Evolutionary conservation across 2,329 filamentous ascomycete genomes (phyloP), one percentile per base, ranked within the genome.

Genomic region (Phyllosticta capitalensis): DNA sequence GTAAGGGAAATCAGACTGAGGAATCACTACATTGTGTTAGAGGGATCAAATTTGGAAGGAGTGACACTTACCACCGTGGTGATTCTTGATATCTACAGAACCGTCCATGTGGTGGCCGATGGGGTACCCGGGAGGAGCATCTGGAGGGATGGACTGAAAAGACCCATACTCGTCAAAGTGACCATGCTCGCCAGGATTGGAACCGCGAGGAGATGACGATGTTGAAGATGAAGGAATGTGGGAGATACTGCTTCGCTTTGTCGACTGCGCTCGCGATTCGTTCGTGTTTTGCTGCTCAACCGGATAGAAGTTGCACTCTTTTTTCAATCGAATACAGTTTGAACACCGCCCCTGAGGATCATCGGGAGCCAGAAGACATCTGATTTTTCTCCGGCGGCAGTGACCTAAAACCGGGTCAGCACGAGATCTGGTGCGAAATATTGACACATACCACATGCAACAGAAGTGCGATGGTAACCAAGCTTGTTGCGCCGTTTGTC

Each of bases 251-350:
- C 81, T 79, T 20, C 72, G 62, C 58, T 78, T 79, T 9, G 75
- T 74, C 33, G 61, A 55, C 52, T 77, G 75, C 49, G 75, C 67
- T 62, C 77, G 76, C 65, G 77, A 78, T 60, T 78, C 76, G 48
- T 78, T 69, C 9, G 80, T 79, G 24, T 82, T 83, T 65, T 84
- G 81, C 70, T 91, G 89, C 64, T 96, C 91, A 21, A 96, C 92
- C 0, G 92, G 89, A 66, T 86, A 89, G 74, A 95, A 97, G 70
- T 88, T 90, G 74, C 92, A 97, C 64, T 96, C 90, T 69, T 95
- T 96, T 74, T 95, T 95, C 69, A 97, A 77, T 53, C 91, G 85
- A 67, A 96, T 95, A 75, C 92, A 97, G 76, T 95, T 96, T 64
- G 88, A 84, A 75, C 92, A 97, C 64, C 91, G 86, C 52, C 86